phyloP scores from a whole-genome alignment of 257 asterid genomes.

The Solanum virginianum region DNA sequence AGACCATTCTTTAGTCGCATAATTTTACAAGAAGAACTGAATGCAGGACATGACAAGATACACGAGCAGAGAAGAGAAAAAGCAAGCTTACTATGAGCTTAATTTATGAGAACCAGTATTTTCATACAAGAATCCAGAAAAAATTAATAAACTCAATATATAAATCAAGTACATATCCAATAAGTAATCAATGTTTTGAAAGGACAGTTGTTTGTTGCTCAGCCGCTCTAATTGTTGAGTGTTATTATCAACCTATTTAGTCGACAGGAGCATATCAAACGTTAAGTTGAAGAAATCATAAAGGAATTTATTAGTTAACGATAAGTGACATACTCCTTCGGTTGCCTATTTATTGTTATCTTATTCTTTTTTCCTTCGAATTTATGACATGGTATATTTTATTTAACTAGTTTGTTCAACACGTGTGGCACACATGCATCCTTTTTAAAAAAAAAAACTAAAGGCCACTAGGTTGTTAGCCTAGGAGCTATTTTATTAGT shows the following conservation, averaged over 20 bases:
- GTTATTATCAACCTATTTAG: slow-evolving; percentile 6
- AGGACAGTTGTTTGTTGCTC: slow-evolving; percentile 41
- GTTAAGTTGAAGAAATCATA: neutral
- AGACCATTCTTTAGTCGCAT: too few species aligned
- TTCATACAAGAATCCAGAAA: slow-evolving; percentile 14
- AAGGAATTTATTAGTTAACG: neutral
- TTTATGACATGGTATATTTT: too few species aligned
- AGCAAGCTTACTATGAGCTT: slow-evolving; percentile 52
- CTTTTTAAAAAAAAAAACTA: too few species aligned
- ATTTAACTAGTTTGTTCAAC: too few species aligned
- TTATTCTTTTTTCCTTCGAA: too few species aligned
- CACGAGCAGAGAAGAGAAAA: neutral
- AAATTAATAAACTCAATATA: slow-evolving; percentile 3
- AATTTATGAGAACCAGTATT: slow-evolving; percentile 66
- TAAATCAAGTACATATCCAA: slow-evolving; percentile 64
- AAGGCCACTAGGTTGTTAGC: too few species aligned
- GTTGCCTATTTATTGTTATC: neutral
- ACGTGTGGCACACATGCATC: too few species aligned
- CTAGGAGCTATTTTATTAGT: too few species aligned
- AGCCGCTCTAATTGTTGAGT: slow-evolving; percentile 22
- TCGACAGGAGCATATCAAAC: neutral
- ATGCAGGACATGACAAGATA: neutral
- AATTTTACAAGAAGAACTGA: neutral
- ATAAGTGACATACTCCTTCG: neutral
- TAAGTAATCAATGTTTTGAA: slow-evolving; percentile 42